phyloP scores from a whole-genome alignment of 2,329 filamentous ascomycete species.

The Seiridium unicorne region DNA sequence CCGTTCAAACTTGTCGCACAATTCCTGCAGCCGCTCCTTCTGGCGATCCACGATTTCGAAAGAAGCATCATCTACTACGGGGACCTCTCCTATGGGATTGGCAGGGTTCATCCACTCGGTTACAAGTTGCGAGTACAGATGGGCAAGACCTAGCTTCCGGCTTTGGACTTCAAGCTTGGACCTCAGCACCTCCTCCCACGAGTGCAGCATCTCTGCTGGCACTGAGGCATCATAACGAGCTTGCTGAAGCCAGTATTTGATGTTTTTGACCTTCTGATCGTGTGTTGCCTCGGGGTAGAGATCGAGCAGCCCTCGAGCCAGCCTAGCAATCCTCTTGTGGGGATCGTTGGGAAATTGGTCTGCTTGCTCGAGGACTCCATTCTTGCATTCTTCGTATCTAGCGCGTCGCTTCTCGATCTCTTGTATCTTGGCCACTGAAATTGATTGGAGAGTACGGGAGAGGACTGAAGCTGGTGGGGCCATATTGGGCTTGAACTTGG shows the following conservation, averaged over 20 bases:
- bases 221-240: constrained; percentile 34
- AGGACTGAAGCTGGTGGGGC: constrained; percentile 13
- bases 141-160: constrained; percentile 30
- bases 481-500: not conserved
- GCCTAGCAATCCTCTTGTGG: constrained; percentile 10
- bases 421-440: constrained; percentile 27
- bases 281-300: constrained; percentile 8
- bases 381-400: constrained; percentile 13
- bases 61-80: constrained; percentile 16
- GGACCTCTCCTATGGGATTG: constrained; percentile 11
- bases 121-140: constrained; percentile 33
- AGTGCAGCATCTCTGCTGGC: constrained; percentile 25
- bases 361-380: constrained; percentile 8
- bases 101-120: constrained; percentile 36
- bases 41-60: constrained; percentile 31
- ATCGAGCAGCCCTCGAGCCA: constrained; percentile 11
- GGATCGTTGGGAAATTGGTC: constrained; percentile 9
- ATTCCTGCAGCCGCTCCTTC: constrained; percentile 31
- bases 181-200: constrained; percentile 29
- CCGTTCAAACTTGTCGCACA: constrained; percentile 36
- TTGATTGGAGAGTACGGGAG: constrained; percentile 26
- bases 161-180: constrained; percentile 32
- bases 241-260: constrained; percentile 33
- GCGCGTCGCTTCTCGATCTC: constrained; percentile 27
- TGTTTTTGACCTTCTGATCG: constrained; percentile 21